Evolutionary conservation across 441 rosid species (phyloP).

Genomic region (Hura crepitans): DNA sequence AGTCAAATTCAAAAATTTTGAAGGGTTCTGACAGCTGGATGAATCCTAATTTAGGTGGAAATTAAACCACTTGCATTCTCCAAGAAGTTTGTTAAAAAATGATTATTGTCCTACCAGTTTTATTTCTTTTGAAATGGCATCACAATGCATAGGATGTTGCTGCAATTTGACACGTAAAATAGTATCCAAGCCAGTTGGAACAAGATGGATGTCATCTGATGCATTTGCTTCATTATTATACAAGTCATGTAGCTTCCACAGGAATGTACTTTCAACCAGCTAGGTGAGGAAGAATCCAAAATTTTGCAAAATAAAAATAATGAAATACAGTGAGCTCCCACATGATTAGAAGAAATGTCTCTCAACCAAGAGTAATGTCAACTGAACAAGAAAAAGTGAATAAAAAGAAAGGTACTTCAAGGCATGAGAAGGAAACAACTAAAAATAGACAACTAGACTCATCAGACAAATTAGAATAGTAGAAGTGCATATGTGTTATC

Average conservation of each 20-base stretch:
- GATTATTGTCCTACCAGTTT: slow-evolving; percentile 53
- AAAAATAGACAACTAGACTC: background rate
- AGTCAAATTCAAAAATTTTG: slow-evolving; percentile 86
- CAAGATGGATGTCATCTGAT: slow-evolving; percentile 55
- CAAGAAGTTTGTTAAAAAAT: slow-evolving; percentile 19
- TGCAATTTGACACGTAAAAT: slow-evolving; percentile 48
- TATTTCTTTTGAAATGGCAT: slow-evolving; percentile 63
- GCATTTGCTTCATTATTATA: slow-evolving; percentile 48
- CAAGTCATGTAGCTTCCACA: slow-evolving; percentile 69
- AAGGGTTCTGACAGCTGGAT: slow-evolving; percentile 91
- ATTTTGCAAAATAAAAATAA: slow-evolving; percentile 19
- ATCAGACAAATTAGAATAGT: background rate
- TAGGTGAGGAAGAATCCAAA: slow-evolving; percentile 25
- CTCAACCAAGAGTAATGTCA: slow-evolving; percentile 14
- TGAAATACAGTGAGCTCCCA: slow-evolving; percentile 14
- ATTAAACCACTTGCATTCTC: slow-evolving; percentile 28
- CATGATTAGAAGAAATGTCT: slow-evolving; percentile 5
- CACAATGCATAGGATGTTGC: slow-evolving; percentile 80
- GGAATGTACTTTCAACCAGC: slow-evolving; percentile 76
- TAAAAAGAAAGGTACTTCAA: background rate
- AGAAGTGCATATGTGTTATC: background rate
- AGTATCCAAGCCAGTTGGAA: slow-evolving; percentile 55
- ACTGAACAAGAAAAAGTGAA: background rate
- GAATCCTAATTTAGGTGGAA: slow-evolving; percentile 43
- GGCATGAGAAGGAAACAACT: background rate